Base-by-base conservation (phyloP, 768 basidiomycete species). In the Lentinula sp. region DNA sequence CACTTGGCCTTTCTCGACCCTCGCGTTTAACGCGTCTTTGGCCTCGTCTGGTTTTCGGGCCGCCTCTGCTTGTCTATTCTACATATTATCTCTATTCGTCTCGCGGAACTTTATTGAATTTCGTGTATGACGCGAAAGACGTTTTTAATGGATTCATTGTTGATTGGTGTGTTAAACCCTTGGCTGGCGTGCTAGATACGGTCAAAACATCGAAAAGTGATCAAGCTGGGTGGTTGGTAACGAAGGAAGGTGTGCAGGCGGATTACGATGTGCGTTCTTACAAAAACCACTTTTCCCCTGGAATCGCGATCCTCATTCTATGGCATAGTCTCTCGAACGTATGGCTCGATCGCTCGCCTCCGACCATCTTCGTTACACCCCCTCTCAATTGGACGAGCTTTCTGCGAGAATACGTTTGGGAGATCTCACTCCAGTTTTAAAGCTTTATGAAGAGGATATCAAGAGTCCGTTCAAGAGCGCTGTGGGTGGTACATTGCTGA, bases 361-460 rank as follows among this genome's bases (percentile, higher is more conserved):
- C 61, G 96, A 98, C 65, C 86, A 90, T 68, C 78, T 95, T 46
- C 74, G 82, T 28, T 88, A 92, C 61, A 75, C 76, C 1, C 73
- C 82, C 4, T 73, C 75, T 4, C 87, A 93, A 66, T 78, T 97
- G n/a, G 79, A 76, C 3, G 77, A 73, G 7, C 75, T 98, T 15
- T 83, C 88, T 1, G 69, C 72, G 15, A 84, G 87, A 65, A 84
- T 98, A 52, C 80, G 81, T 45, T 70, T 81, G 31, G 96, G 96
- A 0, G 93, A 98, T 71, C 77, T 98, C 63, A 94, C 93, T 2
- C 82, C 93, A 16, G 88, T 98, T 5, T 80, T 96, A 63, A 77
- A 87, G 68, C 81, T 95, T 4, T 98, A 96, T 68, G 96, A 98
- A 74, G 84, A 89, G 62, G 94, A 98, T 67, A 92, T 98, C 74